Base-by-base conservation (phyloP, 73 alveolate species). In the Halteria grandinella region DNA sequence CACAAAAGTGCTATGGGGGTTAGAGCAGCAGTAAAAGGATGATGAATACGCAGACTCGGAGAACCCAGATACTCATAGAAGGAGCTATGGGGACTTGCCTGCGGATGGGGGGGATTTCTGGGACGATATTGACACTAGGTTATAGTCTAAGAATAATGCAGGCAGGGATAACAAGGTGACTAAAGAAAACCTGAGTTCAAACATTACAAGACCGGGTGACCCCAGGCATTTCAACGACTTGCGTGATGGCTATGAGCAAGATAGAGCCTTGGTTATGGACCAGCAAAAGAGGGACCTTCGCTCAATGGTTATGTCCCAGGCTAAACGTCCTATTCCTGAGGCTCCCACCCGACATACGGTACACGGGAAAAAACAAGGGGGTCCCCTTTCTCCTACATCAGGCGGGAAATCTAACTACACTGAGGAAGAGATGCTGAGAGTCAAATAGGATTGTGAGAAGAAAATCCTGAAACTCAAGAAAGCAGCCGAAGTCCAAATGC, bases 401-500 rank as follows among this genome's bases (percentile, higher is more conserved):
- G 28, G 43, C 11, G 45, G 45, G 32, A 21, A 66, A 47, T 8
- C 17, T 15, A 66, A 27, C 27, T 66, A 66, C 21, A 44, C 80
- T 3, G 66, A 66, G 32, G 50, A 18, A 1, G 80, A 66, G 14
- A 37, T 66, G 1, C 15, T 45, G 5, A 2, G 23, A 10, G 3
- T 66, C 1, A 66, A 45, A 33, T n/a, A 66, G 14, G 51, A 66
- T 2, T 50, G 47, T 25, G 14, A 6, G 8, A 44, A 37, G 53
- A 20, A 66, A 44, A 27, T 66, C 10, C 43, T 37, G 47, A 18
- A 18, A 47, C 50, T 66, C 14, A 66, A 66, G 36, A 66, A 66
- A 45, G 80, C 80, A 14, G 80, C 80, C 17, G 80, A 66, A 45
- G 63, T 44, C 7, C 25, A 66, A 27, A 66, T 66, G 80, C 2